phyloP scores from a whole-genome alignment of 257 asterid species.

The Penstemon eatonii region DNA sequence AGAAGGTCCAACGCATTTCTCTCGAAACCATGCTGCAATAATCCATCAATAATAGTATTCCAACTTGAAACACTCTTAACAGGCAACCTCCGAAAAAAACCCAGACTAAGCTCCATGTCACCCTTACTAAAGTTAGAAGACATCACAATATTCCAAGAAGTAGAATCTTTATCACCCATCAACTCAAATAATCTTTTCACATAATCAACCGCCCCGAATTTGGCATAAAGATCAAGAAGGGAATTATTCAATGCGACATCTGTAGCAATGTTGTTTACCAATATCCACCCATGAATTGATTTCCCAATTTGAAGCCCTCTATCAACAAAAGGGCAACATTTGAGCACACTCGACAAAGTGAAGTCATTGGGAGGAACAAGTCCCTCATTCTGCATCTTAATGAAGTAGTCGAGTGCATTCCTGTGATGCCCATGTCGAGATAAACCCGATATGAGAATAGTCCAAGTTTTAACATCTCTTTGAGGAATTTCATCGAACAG shows the following conservation, averaged over 20 bases:
- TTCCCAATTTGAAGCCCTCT: conserved; percentile 52
- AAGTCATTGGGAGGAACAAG: conserved; percentile 57
- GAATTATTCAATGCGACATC: conserved; percentile 64
- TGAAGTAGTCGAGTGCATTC: conserved; percentile 50
- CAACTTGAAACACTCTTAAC: conserved; percentile 63
- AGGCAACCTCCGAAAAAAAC: conserved; percentile 56
- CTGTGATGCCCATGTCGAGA: conserved; percentile 40
- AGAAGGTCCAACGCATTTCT: conserved; percentile 51
- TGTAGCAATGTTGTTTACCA: conserved; percentile 38
- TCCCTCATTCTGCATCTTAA: conserved; percentile 52
- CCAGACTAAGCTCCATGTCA: conserved; percentile 43
- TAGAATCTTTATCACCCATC: conserved; percentile 49
- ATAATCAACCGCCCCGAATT: conserved; percentile 41
- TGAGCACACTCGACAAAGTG: conserved; percentile 63
- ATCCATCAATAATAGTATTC: conserved; percentile 74
- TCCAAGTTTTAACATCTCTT: conserved; percentile 76
- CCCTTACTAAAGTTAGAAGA: conserved; percentile 48
- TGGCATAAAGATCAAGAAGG: conserved; percentile 69
- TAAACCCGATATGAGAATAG: conserved; percentile 61
- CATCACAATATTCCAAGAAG: conserved; percentile 83
- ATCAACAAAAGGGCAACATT: conserved; percentile 46
- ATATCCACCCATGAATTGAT: conserved; percentile 63
- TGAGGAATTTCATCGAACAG: conserved; percentile 71
- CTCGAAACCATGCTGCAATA: conserved; percentile 47
- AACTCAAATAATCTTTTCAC: conserved; percentile 43